A percentile compares a stretch with the other conserved stretches of the same genome.
Conservation (phyloP, 1,284 basidiomycete species). For the Flammula alnicola region DNA sequence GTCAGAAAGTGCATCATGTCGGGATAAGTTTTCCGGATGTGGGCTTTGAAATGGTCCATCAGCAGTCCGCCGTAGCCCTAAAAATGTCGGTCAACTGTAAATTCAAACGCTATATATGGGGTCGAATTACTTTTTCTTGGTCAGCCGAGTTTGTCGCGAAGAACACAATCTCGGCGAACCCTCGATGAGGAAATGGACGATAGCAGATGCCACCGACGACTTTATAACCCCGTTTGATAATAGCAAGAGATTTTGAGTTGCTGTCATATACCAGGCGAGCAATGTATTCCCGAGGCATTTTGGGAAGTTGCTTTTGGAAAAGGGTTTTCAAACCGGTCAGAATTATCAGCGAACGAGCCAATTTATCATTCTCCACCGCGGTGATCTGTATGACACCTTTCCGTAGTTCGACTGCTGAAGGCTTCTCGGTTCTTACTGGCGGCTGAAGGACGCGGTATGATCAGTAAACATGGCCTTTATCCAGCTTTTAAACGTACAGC, state of each 20-base stretch:
- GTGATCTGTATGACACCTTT: constrained; percentile 86
- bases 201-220: constrained; percentile 99
- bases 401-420: constrained; percentile 83
- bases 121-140: constrained; percentile 86
- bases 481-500: constrained; percentile 42
- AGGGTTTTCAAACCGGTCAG: constrained; percentile 95
- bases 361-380: constrained; percentile 85
- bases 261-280: constrained; percentile 93
- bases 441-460: constrained; percentile 41
- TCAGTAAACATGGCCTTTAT: constrained; percentile 2
- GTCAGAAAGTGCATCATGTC: constrained; percentile 95
- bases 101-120: constrained; percentile 1
- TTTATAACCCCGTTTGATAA: constrained; percentile 94
- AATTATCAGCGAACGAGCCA: constrained; percentile 81
- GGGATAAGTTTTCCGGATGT: constrained; percentile 82
- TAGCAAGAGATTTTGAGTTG: constrained; percentile 92
- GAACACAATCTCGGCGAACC: constrained; percentile 99
- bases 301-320: constrained; percentile 97
- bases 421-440: constrained; percentile 67
- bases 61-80: constrained; percentile 98
- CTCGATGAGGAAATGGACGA: constrained; percentile 92
- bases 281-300: constrained; percentile 99
- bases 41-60: constrained; percentile 98
- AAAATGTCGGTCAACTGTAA: constrained; percentile 8
- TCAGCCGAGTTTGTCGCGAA: constrained; percentile 97